phyloP scores from a whole-genome alignment of 192 early-diverging fungal genomes.

The Glomus cerebriforme region DNA sequence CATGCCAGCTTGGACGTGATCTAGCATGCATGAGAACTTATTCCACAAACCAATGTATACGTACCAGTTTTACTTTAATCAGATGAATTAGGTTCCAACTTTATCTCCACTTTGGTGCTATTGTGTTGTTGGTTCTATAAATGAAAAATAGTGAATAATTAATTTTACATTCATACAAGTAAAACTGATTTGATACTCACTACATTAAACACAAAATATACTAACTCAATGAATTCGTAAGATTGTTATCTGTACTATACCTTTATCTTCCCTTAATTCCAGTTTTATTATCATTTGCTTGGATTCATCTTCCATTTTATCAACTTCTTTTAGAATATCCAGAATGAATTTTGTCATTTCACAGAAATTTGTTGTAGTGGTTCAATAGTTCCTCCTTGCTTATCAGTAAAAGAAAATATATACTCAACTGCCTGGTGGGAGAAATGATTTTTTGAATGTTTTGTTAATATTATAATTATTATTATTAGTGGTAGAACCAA shows the following conservation, averaged over 20 bases:
- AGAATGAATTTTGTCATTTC: constrained; percentile 22
- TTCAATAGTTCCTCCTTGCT: constrained; percentile 16
- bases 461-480: constrained; percentile 4
- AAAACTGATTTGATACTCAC: neutral
- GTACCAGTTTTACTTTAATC: neutral
- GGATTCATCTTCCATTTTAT: constrained; percentile 18
- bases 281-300: constrained; percentile 24
- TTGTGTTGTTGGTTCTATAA: constrained; percentile 17
- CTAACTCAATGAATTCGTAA: constrained; percentile 8
- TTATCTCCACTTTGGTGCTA: constrained; percentile 13
- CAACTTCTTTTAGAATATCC: constrained; percentile 8
- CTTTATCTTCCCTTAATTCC: constrained; percentile 13
- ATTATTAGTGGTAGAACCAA: no score
- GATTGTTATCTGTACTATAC: constrained; percentile 16
- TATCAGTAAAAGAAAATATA: constrained; percentile 1
- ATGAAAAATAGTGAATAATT: constrained; percentile 8
- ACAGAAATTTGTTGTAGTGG: constrained; percentile 11
- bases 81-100: constrained; percentile 9
- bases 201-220: neutral
- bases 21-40: neutral
- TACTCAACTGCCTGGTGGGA: neutral
- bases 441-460: neutral
- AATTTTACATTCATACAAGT: neutral
- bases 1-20: neutral
- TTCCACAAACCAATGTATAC: neutral